phyloP scores from a whole-genome alignment of 345 rosid genomes.

The Bruguiera parviflora region DNA sequence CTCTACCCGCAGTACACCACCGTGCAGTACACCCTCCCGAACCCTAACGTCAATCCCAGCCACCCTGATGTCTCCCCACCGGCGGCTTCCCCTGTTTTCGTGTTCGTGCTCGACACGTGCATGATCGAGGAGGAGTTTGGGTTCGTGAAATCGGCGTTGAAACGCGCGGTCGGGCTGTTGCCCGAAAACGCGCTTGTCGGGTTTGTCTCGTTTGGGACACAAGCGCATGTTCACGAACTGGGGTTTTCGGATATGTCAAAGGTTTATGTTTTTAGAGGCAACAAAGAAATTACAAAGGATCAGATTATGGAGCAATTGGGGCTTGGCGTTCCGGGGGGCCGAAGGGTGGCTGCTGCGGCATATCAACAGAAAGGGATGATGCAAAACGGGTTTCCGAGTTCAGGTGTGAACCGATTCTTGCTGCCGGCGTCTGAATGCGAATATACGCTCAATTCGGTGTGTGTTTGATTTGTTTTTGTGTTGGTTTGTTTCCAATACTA shows the following conservation, averaged over 20 bases:
- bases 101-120: slow-evolving; percentile 86
- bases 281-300: slow-evolving; percentile 70
- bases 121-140: slow-evolving; percentile 96
- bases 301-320: slow-evolving; percentile 83
- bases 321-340: slow-evolving; percentile 44
- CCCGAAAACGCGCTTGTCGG: slow-evolving; percentile 89
- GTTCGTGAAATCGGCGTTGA: slow-evolving; percentile 68
- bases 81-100: slow-evolving; percentile 64
- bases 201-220: slow-evolving; percentile 78
- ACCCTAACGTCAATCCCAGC: slow-evolving; percentile 36
- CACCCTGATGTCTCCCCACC: slow-evolving; percentile 19
- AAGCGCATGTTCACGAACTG: slow-evolving; percentile 84
- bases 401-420: slow-evolving; percentile 60
- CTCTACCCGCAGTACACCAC: slow-evolving; percentile 86
- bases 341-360: slow-evolving; percentile 44
- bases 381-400: slow-evolving; percentile 45
- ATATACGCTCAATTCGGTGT: slow-evolving; percentile 63
- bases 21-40: slow-evolving; percentile 58
- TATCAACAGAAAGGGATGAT: slow-evolving; percentile 40
- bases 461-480: slow-evolving; percentile 7
- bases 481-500: not conserved
- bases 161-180: slow-evolving; percentile 75
- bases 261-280: slow-evolving; percentile 77
- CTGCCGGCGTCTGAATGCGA: slow-evolving; percentile 84
- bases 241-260: slow-evolving; percentile 82